A percentile compares a stretch with the other conserved stretches of the same genome.
These are phyloP conservation scores for Aureobasidium sp. DNA, from an alignment of 2,329 filamentous ascomycete species.

Conservation along the genomic window DNA sequence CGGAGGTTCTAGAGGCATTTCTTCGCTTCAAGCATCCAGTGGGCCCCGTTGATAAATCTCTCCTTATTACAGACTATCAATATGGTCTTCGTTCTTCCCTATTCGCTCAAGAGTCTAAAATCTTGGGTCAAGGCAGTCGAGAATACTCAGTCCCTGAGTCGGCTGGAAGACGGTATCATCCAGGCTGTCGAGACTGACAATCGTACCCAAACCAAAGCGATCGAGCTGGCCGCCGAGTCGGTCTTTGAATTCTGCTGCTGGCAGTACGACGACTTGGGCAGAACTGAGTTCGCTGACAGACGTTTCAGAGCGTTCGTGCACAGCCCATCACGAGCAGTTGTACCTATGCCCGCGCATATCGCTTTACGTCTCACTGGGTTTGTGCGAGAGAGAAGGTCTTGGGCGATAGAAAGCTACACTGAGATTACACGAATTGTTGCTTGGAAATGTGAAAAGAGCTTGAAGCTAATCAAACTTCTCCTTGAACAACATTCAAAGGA, in stretches of 20 bases:
- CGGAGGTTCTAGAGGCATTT: not conserved
- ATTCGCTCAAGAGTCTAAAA: not conserved
- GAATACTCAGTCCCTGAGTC: not conserved
- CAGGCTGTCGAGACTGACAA: not conserved
- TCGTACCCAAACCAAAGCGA: not conserved
- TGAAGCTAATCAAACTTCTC: not conserved
- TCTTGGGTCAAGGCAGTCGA: not conserved
- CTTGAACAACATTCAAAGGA: not conserved
- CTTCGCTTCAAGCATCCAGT: not conserved
- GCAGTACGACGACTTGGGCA: not conserved
- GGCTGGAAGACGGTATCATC: not conserved
- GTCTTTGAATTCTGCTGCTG: not conserved
- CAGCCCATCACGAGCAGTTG: not conserved
- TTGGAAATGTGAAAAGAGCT: not conserved
- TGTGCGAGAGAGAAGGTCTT: not conserved
- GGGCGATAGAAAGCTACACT: not conserved
- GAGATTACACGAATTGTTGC: not conserved
- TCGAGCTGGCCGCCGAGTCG: not conserved
- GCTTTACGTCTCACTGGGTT: not conserved
- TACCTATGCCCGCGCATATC: not conserved
- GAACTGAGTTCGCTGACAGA: not conserved
- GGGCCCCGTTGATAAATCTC: not conserved
- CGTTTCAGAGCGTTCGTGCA: not conserved
- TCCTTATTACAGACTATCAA: not conserved
- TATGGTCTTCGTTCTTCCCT: not conserved